phyloP scores from a whole-genome alignment of 2,329 filamentous ascomycete genomes.

The Cryphonectria parasitica region DNA sequence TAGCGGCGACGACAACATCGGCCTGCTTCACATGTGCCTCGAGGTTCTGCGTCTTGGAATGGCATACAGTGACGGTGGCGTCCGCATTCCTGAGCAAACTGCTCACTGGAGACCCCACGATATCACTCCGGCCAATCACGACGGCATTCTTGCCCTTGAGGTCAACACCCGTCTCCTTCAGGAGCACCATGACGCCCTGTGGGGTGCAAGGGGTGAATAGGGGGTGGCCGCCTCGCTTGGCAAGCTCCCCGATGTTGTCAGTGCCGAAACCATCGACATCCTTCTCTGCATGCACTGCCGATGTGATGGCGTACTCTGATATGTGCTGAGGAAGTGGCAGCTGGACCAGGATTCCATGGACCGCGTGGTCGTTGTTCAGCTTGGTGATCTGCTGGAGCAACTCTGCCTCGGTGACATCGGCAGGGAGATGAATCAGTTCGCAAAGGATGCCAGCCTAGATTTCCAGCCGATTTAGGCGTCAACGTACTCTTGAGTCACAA shows the following conservation, averaged over 20 bases:
- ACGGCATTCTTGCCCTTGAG: conserved; percentile 90
- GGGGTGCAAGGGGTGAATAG: conserved; percentile 94
- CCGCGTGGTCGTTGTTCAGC: conserved; percentile 82
- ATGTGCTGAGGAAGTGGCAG: conserved; percentile 87
- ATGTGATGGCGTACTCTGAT: conserved; percentile 88
- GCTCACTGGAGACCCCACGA: conserved; percentile 95
- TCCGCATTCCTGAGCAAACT: conserved; percentile 94
- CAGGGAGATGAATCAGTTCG: conserved; percentile 81
- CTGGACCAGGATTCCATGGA: conserved; percentile 94
- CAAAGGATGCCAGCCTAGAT: conserved; percentile 85
- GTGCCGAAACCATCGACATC: conserved; percentile 98
- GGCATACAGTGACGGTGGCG: conserved; percentile 94
- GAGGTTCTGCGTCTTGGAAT: conserved; percentile 81
- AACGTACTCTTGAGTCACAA: not conserved
- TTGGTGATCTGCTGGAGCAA: conserved; percentile 79
- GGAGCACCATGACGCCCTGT: conserved; percentile 92
- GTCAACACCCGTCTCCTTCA: conserved; percentile 82
- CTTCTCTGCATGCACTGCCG: conserved; percentile 88
- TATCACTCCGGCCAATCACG: conserved; percentile 92
- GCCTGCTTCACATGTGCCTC: conserved; percentile 77
- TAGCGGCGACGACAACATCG: conserved; percentile 89
- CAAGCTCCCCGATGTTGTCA: conserved; percentile 92
- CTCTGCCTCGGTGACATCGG: conserved; percentile 80
- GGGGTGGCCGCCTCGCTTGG: conserved; percentile 89
- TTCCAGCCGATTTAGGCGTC: conserved; percentile 29